phyloP scores from a whole-genome alignment of 306 rosid species.

The Corylus americana region DNA sequence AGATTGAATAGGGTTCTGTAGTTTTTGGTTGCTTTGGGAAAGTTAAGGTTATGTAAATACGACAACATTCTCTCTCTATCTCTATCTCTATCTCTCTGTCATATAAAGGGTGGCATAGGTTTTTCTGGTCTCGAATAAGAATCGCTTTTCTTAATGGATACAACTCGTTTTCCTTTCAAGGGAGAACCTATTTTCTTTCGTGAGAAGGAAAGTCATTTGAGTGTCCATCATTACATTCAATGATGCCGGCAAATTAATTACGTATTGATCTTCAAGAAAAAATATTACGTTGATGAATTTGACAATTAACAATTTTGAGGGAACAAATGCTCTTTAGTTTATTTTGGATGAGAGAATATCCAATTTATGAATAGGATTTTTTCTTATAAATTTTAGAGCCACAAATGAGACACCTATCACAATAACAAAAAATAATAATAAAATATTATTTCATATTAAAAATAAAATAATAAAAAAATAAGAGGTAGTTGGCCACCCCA shows the following conservation, averaged over 20 bases:
- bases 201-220: constrained; percentile 27
- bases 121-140: constrained; percentile 19
- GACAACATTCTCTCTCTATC: neutral
- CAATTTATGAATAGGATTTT: too few relatives aligned
- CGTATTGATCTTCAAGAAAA: neutral
- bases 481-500: too few relatives aligned
- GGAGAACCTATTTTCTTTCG: constrained; percentile 20
- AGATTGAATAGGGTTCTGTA: constrained; percentile 24
- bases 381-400: too few relatives aligned
- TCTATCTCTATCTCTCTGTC: neutral
- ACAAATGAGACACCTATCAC: too few relatives aligned
- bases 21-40: neutral
- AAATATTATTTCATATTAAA: too few relatives aligned
- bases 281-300: too few relatives aligned
- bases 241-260: constrained; percentile 20
- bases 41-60: neutral
- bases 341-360: too few relatives aligned
- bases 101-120: neutral
- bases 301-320: neutral
- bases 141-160: constrained; percentile 20
- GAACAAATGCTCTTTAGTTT: too few relatives aligned
- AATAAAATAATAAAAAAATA: too few relatives aligned
- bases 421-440: too few relatives aligned
- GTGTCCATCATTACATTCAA: constrained; percentile 16
- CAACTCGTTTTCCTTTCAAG: constrained; percentile 24